These are phyloP conservation scores for Casuarina equisetifolia DNA, from an alignment of 306 rosid species.

Conservation along the genomic window DNA sequence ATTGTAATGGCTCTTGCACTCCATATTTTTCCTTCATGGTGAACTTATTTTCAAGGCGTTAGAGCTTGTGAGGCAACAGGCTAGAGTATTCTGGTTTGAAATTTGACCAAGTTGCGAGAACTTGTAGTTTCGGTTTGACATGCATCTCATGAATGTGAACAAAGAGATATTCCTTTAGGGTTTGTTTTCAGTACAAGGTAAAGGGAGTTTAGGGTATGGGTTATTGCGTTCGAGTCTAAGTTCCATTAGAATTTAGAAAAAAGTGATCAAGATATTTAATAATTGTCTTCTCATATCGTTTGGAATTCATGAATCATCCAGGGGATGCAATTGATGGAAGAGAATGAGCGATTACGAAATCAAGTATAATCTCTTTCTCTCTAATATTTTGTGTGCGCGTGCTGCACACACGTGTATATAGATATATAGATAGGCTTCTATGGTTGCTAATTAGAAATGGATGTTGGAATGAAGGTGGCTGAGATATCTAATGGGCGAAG, in stretches of 20 bases:
- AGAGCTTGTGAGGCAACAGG: not conserved
- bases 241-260: not conserved
- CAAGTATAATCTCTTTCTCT: constrained; percentile 42
- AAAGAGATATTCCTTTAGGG: not conserved
- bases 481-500: constrained; percentile 30
- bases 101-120: not conserved
- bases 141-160: not conserved
- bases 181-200: no score
- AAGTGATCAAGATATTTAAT: no score
- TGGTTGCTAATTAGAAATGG: not conserved
- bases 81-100: not conserved
- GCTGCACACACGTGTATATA: no score
- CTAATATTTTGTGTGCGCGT: no score
- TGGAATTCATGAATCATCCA: constrained; percentile 28
- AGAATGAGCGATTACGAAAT: constrained; percentile 65
- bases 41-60: not conserved
- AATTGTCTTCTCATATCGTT: no score
- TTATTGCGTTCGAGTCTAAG: no score
- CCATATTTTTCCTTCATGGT: not conserved
- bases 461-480: constrained; percentile 38
- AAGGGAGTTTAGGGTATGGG: no score
- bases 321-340: constrained; percentile 69
- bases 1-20: not conserved
- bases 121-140: not conserved
- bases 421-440: not conserved